phyloP scores from a whole-genome alignment of 495 filamentous ascomycete genomes.

The Apodospora peruviana region DNA sequence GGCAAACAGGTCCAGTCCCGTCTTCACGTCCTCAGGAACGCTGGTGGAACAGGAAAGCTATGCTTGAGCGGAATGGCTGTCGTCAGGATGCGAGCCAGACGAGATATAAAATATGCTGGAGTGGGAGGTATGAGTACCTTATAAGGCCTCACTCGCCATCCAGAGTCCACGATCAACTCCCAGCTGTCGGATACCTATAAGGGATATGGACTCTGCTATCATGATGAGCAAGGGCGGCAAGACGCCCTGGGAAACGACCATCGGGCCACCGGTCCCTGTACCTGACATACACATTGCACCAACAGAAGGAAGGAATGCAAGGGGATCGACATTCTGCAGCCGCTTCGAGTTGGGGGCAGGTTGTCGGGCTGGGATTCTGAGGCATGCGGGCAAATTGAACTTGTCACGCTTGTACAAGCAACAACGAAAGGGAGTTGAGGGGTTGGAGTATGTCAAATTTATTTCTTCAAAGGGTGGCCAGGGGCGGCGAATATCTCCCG shows the following conservation, averaged over 20 bases:
- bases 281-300: background rate
- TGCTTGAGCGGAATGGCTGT: slow-evolving; percentile 37
- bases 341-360: slow-evolving; percentile 4
- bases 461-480: slow-evolving; percentile 11
- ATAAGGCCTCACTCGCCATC: slow-evolving; percentile 13
- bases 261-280: background rate
- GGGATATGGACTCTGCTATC: slow-evolving; percentile 14
- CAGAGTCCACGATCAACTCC: slow-evolving; percentile 9
- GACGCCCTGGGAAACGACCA: background rate
- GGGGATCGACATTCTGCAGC: slow-evolving; percentile 23
- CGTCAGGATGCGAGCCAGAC: slow-evolving; percentile 27
- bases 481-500: slow-evolving; percentile 13
- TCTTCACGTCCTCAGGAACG: slow-evolving; percentile 9
- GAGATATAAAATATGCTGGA: slow-evolving; percentile 27
- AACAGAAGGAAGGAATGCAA: slow-evolving; percentile 32
- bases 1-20: background rate
- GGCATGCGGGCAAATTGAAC: background rate
- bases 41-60: slow-evolving; percentile 53
- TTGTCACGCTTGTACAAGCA: slow-evolving; percentile 5
- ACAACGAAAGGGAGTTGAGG: slow-evolving; percentile 3
- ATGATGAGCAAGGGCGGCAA: slow-evolving; percentile 14
- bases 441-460: background rate
- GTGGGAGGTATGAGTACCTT: slow-evolving; percentile 8
- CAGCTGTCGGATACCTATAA: background rate
- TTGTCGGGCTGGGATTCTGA: slow-evolving; percentile 3